Base-by-base conservation (phyloP, 2,329 filamentous ascomycete species). In the Arthrinium puccinioides region DNA sequence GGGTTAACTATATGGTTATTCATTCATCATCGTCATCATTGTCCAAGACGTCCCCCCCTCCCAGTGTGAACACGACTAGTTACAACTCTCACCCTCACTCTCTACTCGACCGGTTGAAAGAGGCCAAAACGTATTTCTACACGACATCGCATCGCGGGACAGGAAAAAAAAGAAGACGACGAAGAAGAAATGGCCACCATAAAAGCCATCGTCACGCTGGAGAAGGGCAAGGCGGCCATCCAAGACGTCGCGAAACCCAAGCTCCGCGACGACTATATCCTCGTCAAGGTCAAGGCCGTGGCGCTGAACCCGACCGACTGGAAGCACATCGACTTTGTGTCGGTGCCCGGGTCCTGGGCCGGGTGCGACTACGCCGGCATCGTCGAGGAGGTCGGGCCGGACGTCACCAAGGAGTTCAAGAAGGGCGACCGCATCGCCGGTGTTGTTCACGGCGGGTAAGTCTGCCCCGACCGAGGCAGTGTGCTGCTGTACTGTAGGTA, bases 351-450 rank as follows among this genome's bases (percentile, higher is more conserved):
- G 13, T 18, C 41, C 24, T 44, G 46, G 18, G 35, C 58, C 24
- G 67, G 67, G n/a, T 66, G 61, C 37, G 70, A 73, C 47, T 72
- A 63, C 38, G 60, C 63, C 20, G 69, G 70, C 26, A 48, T 64
- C 11, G 62, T 74, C 3, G 61, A 67, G 25, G 61, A 66, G 36
- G 56, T 73, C 18, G 70, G 69, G 8, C 37, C 48, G 4, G 59
- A 59, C 23, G 63, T 68, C 15, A 64, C 53, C 13, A 63, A 63
- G 43, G 38, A 49, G 6, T 63, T 70, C 41, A 61, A 61, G 47
- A 62, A 61, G 37, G 71, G 72, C 3, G 70, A 76, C 41, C 61
- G 69, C 27, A 55, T 73, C 21, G 50, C 53, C 18, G 70, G 70
- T 5, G 46, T 60, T 10, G 49, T 42, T 2, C 62, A 67, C 34